Base-by-base conservation (phyloP, 371 early-diverging fungal genomes). In the Sporodiniella umbellata region DNA sequence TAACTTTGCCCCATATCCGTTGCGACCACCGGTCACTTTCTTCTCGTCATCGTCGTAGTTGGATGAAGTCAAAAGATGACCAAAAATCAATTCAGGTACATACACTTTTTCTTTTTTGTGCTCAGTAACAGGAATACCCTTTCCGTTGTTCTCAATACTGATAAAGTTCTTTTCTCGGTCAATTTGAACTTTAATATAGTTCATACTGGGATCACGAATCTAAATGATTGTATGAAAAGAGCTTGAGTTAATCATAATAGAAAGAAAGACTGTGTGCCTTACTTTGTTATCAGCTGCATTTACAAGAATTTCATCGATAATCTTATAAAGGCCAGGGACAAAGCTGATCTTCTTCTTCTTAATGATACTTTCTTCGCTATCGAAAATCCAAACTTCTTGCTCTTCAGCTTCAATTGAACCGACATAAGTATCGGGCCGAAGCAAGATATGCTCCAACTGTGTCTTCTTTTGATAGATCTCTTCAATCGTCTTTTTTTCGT, bases 1-100 rank as follows among this genome's bases (percentile, higher is more conserved):
- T 11, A 99, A 85, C 68, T 99, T 99, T 31, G 99, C 99, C 49
- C 99, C 99, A 67, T 95, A 99, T 40, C 99, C 99, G 70, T 99
- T 99, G 42, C 99, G 81, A 24, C 99, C 99, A 63, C 99, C 99
- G 6, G 96, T 95, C 17, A 96, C 90, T 67, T 99, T 99, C 69
- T 99, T 94, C 66, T 99, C 94, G 21, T 84, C 72, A 68, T 99
- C 99, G 68, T 99, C 88, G 69, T 99, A 99, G 80, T 99, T 99
- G 49, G 96, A 95, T 17, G 96, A 95, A 0, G 99, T 99, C 42
- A 99, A 73, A 18, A 99, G 76, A 62, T 99, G 99, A 0, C 99
- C 99, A 81, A 99, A 99, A 48, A 99, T 99, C 45, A 99, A 82
- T 62, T 99, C 99, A 2, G 99, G 99, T 0, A 99, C 98, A 62